Conservation (phyloP, 2,329 filamentous ascomycete species). For the Claviceps maximensis region DNA sequence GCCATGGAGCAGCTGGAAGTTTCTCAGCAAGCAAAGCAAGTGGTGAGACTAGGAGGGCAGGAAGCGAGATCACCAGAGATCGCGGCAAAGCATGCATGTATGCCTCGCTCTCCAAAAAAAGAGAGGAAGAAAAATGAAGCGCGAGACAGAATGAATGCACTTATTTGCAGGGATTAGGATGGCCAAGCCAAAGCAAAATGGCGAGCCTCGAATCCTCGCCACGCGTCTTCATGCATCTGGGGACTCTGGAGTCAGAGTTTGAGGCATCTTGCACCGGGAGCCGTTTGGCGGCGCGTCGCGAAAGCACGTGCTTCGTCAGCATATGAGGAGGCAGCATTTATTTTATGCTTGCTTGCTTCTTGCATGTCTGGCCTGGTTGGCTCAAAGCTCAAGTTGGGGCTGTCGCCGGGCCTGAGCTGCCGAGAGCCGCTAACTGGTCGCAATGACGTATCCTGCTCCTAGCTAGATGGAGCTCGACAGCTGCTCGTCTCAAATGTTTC, state of each 20-base stretch:
- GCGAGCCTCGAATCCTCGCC: not conserved
- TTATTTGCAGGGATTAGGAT: not conserved
- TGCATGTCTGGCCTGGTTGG: too few relatives aligned
- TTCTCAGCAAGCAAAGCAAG: not conserved
- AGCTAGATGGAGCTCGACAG: too few relatives aligned
- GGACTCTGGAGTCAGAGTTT: not conserved
- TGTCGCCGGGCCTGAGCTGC: too few relatives aligned
- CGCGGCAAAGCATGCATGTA: not conserved
- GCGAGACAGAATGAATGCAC: too few relatives aligned
- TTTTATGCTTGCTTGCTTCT: too few relatives aligned
- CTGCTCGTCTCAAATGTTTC: too few relatives aligned
- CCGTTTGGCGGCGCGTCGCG: not conserved
- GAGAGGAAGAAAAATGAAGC: not conserved
- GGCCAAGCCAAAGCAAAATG: not conserved
- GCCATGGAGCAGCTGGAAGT: not conserved
- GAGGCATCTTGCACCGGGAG: not conserved
- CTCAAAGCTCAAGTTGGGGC: too few relatives aligned
- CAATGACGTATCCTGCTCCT: not conserved
- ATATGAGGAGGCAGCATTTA: too few relatives aligned
- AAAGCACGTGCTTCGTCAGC: constrained; percentile 1
- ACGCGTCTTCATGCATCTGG: too few relatives aligned
- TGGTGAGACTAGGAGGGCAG: not conserved
- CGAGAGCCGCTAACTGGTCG: too few relatives aligned
- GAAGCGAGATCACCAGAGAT: not conserved
- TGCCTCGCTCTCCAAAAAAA: not conserved